Percentiles rank a stretch among this genome's conserved stretches.
phyloP scores from a whole-genome alignment of 495 filamentous ascomycete genomes.

The Penicillium lividum region DNA sequence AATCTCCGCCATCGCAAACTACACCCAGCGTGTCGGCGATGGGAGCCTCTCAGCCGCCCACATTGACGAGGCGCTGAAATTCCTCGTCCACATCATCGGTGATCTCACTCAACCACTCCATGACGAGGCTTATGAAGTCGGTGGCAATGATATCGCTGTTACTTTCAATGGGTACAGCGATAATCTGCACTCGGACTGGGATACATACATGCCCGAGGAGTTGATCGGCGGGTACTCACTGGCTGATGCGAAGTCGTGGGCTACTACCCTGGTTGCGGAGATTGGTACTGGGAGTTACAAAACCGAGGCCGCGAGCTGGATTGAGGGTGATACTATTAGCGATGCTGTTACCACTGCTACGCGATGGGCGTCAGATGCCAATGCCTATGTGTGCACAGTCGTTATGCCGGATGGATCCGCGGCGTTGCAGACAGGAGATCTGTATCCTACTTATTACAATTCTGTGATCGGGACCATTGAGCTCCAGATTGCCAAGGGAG shows the following conservation, averaged over 20 bases:
- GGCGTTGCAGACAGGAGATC: conserved; percentile 28
- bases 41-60: conserved; percentile 19
- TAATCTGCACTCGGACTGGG: conserved; percentile 67
- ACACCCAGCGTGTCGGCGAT: conserved; percentile 34
- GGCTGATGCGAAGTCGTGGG: conserved; percentile 35
- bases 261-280: conserved; percentile 32
- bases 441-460: conserved; percentile 49
- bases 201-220: conserved; percentile 62
- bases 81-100: conserved; percentile 61
- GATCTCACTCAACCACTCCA: conserved; percentile 68
- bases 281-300: conserved; percentile 52
- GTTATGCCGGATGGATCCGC: conserved; percentile 43
- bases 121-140: conserved; percentile 55
- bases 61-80: conserved; percentile 41
- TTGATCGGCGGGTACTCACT: conserved; percentile 44
- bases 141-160: conserved; percentile 63
- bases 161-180: conserved; percentile 51
- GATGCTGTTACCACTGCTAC: conserved; percentile 39
- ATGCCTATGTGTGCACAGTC: conserved; percentile 55
- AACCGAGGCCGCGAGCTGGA: conserved; percentile 48
- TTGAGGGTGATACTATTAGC: conserved; percentile 45
- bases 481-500: conserved; percentile 72
- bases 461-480: conserved; percentile 66
- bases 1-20: conserved; percentile 63
- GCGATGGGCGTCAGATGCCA: conserved; percentile 58